Conservation (phyloP, 495 filamentous ascomycete species). For the Aspergillus biplanus region DNA sequence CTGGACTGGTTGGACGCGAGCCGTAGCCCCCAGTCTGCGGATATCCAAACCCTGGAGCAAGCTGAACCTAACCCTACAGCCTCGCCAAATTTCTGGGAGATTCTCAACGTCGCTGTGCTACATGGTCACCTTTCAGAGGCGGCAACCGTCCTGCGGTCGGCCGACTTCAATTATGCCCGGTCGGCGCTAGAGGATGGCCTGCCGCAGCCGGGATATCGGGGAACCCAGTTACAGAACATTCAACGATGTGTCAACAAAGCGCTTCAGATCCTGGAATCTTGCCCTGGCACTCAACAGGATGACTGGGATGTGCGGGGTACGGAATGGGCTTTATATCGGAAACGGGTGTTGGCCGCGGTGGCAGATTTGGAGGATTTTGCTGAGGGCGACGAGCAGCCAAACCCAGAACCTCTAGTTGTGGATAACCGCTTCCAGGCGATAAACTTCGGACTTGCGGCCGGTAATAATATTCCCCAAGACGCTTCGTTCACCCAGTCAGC, state of each 20-base stretch:
- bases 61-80: conserved; percentile 71
- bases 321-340: conserved; percentile 80
- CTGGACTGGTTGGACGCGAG: conserved; percentile 77
- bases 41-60: conserved; percentile 61
- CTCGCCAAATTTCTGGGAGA: conserved; percentile 79
- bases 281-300: conserved; percentile 62
- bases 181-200: conserved; percentile 60
- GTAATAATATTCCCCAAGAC: conserved; percentile 26
- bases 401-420: conserved; percentile 30
- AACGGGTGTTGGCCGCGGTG: conserved; percentile 65
- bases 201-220: conserved; percentile 66
- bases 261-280: conserved; percentile 66
- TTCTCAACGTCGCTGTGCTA: conserved; percentile 65
- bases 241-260: conserved; percentile 67
- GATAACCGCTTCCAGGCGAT: conserved; percentile 51
- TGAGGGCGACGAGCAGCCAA: conserved; percentile 62
- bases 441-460: conserved; percentile 56
- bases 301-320: conserved; percentile 77
- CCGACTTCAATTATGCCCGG: conserved; percentile 74
- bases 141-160: conserved; percentile 63
- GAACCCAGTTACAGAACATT: conserved; percentile 71
- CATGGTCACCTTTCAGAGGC: conserved; percentile 71
- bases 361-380: conserved; percentile 72
- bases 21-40: conserved; percentile 63
- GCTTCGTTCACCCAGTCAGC: conserved; percentile 61